A percentile compares a stretch with the other conserved stretches of the same genome.
Conservation (phyloP, 495 filamentous ascomycete genomes). For the Aspergillus baeticus region DNA sequence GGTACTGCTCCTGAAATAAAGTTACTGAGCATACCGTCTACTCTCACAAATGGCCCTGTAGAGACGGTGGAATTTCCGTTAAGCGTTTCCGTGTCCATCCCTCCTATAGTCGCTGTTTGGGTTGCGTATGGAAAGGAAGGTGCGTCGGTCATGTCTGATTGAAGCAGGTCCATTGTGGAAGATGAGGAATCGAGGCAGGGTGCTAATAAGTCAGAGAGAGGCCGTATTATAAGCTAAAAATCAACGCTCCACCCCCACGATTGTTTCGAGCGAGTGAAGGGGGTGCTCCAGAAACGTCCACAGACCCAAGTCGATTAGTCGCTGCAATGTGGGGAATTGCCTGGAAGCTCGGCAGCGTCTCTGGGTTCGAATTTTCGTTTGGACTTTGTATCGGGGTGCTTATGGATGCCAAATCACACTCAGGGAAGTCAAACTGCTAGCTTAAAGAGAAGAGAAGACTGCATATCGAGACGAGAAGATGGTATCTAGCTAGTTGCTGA, state of each 20-base stretch:
- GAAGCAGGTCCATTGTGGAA: slow-evolving; percentile 24
- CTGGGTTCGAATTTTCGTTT: background rate
- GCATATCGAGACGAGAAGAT: background rate
- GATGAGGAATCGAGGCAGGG: background rate
- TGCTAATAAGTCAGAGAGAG: background rate
- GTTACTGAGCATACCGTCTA: slow-evolving; percentile 26
- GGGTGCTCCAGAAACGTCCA: background rate
- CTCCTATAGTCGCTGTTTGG: slow-evolving; percentile 2
- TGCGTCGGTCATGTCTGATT: slow-evolving; percentile 29
- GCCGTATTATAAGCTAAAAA: background rate
- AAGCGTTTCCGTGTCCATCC: slow-evolving; percentile 13
- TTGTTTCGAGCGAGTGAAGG: background rate
- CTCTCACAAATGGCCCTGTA: slow-evolving; percentile 23
- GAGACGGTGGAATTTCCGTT: slow-evolving; percentile 13
- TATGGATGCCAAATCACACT: background rate
- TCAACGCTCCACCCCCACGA: background rate
- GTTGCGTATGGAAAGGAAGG: slow-evolving; percentile 14
- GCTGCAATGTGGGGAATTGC: slow-evolving; percentile 14
- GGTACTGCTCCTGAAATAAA: background rate
- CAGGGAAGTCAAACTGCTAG: background rate
- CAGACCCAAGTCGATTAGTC: slow-evolving; percentile 1
- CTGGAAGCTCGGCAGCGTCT: background rate
- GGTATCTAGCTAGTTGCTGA: background rate
- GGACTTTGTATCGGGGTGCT: no score
- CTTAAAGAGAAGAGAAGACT: background rate